Base-by-base conservation (phyloP, 495 filamentous ascomycete genomes). In the Symbiotaphrina buchneri region DNA sequence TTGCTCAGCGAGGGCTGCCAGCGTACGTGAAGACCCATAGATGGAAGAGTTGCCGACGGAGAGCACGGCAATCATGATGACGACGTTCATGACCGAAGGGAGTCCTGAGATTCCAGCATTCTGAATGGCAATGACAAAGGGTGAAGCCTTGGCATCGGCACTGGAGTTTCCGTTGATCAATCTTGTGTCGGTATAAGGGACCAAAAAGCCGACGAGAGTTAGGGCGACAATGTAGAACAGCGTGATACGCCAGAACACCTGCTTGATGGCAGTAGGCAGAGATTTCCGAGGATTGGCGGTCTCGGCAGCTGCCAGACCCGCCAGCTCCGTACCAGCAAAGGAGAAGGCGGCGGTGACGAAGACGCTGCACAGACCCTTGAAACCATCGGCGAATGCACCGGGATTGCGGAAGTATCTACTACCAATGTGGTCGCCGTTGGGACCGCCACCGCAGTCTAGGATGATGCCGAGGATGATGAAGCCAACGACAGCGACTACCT, bases 171-270 rank as follows among this genome's bases (percentile, higher is more conserved):
- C 22, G n/a, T 42, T 55, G 1, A 83, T 48, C 0, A 91, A 68
- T 10, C 54, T 51, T 0, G 40, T 22, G 32, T 87, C 61, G 39
- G 58, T 54, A 47, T 77, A 82, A 0, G 71, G 71, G 4, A 91
- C 75, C 4, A 83, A 54, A 2, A 84, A 53, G 8, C 80, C 79
- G 32, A 90, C 63, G 0, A 85, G 45, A 14, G 62, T 65, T 2
- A 85, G 60, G 3, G 74, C 72, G 31, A 81, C 67, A 18, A 85
- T 54, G 50, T 90, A 90, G 51, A 90, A 85, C 34, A 93, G 61
- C 10, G 69, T 68, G 49, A 93, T 93, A 45, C 83, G 74, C 83
- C 83, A 93, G 52, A 93, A 93, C 21, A 93, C 82, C 50, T 93
- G 82, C 48, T 90, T 90, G 43, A 84, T 68, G 26, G 82, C 82